phyloP scores from a whole-genome alignment of 768 basidiomycete species.

The Russula foetens region DNA sequence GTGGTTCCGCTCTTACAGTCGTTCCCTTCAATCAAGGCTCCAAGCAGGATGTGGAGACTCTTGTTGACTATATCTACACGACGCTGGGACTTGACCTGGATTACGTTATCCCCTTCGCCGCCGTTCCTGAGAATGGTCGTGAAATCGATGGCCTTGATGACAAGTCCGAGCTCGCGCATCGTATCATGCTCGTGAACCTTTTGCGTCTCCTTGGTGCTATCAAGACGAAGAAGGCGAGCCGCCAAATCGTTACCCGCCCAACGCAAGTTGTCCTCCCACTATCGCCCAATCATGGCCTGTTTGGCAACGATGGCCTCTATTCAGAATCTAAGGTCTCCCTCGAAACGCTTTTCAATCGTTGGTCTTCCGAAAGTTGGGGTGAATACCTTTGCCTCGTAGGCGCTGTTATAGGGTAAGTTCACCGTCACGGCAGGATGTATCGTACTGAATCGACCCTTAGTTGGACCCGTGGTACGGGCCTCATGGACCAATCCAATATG shows the following conservation, averaged over 20 bases:
- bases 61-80: constrained; percentile 97
- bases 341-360: constrained; percentile 96
- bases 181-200: constrained; percentile 97
- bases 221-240: constrained; percentile 96
- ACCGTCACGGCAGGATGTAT: background rate
- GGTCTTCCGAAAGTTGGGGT: constrained; percentile 98
- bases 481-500: constrained; percentile 93
- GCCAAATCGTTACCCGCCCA: constrained; percentile 93
- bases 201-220: constrained; percentile 94
- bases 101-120: constrained; percentile 97
- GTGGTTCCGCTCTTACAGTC: constrained; percentile 93
- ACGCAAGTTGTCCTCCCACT: constrained; percentile 97
- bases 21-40: constrained; percentile 99
- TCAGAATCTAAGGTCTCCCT: constrained; percentile 97
- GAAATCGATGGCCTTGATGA: constrained; percentile 98
- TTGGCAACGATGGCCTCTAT: constrained; percentile 97
- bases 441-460: constrained; percentile 31
- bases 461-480: constrained; percentile 96
- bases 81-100: constrained; percentile 95
- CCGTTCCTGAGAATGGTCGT: constrained; percentile 96
- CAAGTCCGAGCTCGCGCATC: constrained; percentile 94
- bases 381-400: constrained; percentile 97
- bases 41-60: constrained; percentile 95
- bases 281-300: constrained; percentile 96
- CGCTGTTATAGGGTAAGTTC: constrained; percentile 87